These are phyloP conservation scores for Deuterostichococcus epilithicus DNA, from an alignment of 139 green algal genomes.

Conservation along the genomic window DNA sequence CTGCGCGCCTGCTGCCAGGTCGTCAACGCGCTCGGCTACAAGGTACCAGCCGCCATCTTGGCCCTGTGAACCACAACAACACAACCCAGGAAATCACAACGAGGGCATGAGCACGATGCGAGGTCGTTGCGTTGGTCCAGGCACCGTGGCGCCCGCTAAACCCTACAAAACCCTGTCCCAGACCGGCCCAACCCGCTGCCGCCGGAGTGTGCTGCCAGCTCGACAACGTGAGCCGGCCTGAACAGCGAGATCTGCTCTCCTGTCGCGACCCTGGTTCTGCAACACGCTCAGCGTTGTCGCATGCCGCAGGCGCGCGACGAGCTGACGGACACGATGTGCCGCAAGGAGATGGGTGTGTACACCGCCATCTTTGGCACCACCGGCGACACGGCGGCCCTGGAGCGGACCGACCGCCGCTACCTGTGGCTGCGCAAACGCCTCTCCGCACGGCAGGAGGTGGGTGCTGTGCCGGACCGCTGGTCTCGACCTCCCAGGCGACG, in stretches of 20 bases:
- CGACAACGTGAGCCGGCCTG: too few species aligned
- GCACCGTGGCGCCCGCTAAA: too few species aligned
- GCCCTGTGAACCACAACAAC: not conserved
- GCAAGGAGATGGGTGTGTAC: conserved; percentile 87
- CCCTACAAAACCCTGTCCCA: too few species aligned
- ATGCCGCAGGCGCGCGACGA: conserved; percentile 72
- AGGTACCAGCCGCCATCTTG: conserved; percentile 32
- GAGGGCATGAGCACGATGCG: not conserved
- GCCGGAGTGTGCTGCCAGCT: too few species aligned
- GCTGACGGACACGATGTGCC: conserved; percentile 83
- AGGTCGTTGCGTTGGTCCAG: too few species aligned
- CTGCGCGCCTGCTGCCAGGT: conserved; percentile 87
- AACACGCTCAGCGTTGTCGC: too few species aligned
- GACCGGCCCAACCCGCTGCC: too few species aligned
- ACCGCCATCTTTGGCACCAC: conserved; percentile 72
- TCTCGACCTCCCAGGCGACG: too few species aligned
- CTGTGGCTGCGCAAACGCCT: conserved; percentile 66
- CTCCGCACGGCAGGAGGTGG: conserved; percentile 29
- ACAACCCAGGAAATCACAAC: not conserved
- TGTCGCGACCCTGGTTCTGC: too few species aligned
- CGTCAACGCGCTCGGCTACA: conserved; percentile 82
- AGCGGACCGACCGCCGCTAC: conserved; percentile 87
- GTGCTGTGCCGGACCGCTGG: too few species aligned
- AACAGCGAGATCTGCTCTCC: too few species aligned
- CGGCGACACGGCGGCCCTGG: conserved; percentile 74